Percentiles rank a stretch among this genome's conserved stretches.
Evolutionary conservation across 2,329 filamentous ascomycete species (phyloP).

Genomic region (Microascus cirrosus): DNA sequence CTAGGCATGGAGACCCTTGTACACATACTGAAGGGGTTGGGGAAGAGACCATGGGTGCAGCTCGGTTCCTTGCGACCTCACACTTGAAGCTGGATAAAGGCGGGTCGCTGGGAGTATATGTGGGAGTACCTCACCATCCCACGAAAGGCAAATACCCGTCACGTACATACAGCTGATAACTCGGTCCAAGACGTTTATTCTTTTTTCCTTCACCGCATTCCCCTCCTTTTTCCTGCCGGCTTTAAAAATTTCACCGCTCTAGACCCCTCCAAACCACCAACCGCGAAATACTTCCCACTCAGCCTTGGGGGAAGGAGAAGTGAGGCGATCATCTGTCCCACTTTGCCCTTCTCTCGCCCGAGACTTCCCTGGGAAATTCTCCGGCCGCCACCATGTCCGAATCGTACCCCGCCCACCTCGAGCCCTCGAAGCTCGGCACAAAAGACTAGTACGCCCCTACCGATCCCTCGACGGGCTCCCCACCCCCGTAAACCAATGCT

Average conservation of each 20-base stretch:
- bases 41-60: background rate
- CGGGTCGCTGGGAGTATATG: background rate
- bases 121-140: background rate
- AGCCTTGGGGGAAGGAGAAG: background rate
- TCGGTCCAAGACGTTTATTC: background rate
- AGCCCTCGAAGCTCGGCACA: constrained; percentile 71
- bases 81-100: background rate
- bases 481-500: background rate
- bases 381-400: background rate
- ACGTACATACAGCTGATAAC: background rate
- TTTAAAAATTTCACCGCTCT: background rate
- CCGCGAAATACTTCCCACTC: constrained; percentile 1
- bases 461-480: background rate
- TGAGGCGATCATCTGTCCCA: background rate
- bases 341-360: background rate
- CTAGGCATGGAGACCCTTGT: background rate
- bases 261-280: constrained; percentile 5
- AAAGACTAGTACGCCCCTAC: constrained; percentile 65
- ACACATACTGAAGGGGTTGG: background rate
- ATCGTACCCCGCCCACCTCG: constrained; percentile 51
- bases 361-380: background rate
- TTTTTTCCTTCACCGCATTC: background rate
- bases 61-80: background rate
- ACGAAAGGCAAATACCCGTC: background rate
- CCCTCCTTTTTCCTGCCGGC: background rate